phyloP scores from a whole-genome alignment of 169 alveolate genomes.

The Plasmodium falciparum region DNA sequence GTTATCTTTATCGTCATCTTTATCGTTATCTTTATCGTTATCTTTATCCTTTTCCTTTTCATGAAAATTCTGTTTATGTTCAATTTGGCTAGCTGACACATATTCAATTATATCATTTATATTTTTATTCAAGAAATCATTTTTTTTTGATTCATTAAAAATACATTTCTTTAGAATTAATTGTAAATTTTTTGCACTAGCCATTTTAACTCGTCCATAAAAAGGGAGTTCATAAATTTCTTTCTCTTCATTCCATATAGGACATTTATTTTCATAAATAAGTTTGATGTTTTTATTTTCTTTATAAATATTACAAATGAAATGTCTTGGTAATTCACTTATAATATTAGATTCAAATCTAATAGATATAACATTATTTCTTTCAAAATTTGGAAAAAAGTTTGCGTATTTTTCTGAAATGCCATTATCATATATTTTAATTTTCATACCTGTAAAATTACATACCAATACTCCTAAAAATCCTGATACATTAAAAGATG shows the following conservation, averaged over 20 bases:
- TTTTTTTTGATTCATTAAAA: slow-evolving; percentile 18
- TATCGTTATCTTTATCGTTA: too few species aligned
- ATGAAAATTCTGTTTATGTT: not conserved
- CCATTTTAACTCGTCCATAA: slow-evolving; percentile 82
- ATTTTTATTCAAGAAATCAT: slow-evolving; percentile 26
- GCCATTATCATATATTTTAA: slow-evolving; percentile 75
- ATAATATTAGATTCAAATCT: slow-evolving; percentile 70
- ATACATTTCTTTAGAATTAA: slow-evolving; percentile 78
- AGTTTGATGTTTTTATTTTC: slow-evolving; percentile 51
- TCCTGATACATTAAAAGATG: slow-evolving; percentile 55
- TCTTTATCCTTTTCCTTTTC: not conserved
- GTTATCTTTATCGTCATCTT: not conserved
- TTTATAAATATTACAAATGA: slow-evolving; percentile 65
- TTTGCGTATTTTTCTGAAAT: slow-evolving; percentile 52
- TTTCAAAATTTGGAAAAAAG: slow-evolving; percentile 72
- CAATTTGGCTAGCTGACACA: slow-evolving; percentile 10
- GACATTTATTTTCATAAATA: slow-evolving; percentile 76
- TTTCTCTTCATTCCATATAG: slow-evolving; percentile 81
- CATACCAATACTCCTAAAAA: slow-evolving; percentile 70
- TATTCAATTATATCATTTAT: slow-evolving; percentile 74
- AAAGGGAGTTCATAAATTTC: slow-evolving; percentile 83
- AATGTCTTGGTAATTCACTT: slow-evolving; percentile 76
- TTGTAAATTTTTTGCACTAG: slow-evolving; percentile 85
- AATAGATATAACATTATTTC: slow-evolving; percentile 51
- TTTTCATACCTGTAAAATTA: slow-evolving; percentile 76